Percentiles rank a stretch among this genome's conserved stretches.
These are phyloP conservation scores for Aureobasidium sp. DNA, from an alignment of 2,329 filamentous ascomycete species.

Conservation along the genomic window DNA sequence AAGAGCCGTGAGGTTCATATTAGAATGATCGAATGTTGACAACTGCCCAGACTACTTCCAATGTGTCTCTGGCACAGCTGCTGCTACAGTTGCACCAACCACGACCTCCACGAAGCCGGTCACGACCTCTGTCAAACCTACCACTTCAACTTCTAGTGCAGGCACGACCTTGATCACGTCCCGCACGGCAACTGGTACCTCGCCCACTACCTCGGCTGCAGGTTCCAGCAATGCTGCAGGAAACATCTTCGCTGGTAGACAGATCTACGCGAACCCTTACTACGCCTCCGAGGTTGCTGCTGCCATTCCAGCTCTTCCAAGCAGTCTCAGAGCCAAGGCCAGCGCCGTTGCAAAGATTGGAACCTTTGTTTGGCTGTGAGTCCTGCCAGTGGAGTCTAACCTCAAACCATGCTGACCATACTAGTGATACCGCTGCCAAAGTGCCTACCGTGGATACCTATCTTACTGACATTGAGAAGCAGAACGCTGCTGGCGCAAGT, in stretches of 20 bases:
- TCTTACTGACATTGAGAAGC: conserved; percentile 37
- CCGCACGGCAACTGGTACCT: conserved; percentile 7
- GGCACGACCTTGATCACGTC: not conserved
- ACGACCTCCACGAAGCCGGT: conserved; percentile 18
- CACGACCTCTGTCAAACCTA: conserved; percentile 9
- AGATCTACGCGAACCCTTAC: conserved; percentile 44
- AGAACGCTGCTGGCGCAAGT: conserved; percentile 39
- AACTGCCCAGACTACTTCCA: conserved; percentile 18
- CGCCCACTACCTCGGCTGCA: conserved; percentile 11
- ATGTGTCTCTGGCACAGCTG: conserved; percentile 17
- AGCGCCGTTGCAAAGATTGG: conserved; percentile 4
- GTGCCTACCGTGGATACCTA: conserved; percentile 33
- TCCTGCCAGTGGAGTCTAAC: not conserved
- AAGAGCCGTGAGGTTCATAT: not conserved
- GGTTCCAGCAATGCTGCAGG: conserved; percentile 32
- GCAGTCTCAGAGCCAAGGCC: conserved; percentile 16
- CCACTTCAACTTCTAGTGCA: conserved; percentile 7
- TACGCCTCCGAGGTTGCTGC: conserved; percentile 29
- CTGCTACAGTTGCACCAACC: conserved; percentile 12
- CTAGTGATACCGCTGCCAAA: conserved; percentile 31
- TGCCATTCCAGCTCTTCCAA: conserved; percentile 16
- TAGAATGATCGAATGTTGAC: not conserved
- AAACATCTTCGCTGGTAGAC: conserved; percentile 42
- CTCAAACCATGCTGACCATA: not conserved
- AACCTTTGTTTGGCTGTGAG: conserved; percentile 8